Evolutionary conservation across 352 stramenopile genomes (phyloP).

Genomic region (Elongisporangium undulatum): DNA sequence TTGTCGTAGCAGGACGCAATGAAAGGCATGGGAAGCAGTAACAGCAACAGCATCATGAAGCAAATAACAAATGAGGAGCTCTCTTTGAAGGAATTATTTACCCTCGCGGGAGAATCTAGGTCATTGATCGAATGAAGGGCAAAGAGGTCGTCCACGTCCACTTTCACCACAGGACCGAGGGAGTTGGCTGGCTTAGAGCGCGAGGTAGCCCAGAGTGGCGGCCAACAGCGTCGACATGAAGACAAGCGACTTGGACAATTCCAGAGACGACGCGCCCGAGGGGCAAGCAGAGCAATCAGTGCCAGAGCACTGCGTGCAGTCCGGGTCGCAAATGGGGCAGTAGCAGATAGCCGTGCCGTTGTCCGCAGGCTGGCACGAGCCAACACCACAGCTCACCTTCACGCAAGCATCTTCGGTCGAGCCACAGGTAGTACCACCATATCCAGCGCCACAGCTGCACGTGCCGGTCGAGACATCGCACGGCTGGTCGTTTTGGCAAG

Average conservation of each 20-base stretch:
- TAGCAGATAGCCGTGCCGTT: slow-evolving; percentile 45
- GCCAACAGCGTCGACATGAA: slow-evolving; percentile 28
- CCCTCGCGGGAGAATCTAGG: not conserved
- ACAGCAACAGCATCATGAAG: not conserved
- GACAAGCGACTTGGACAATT: slow-evolving; percentile 33
- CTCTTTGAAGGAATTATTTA: not conserved
- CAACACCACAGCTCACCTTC: slow-evolving; percentile 35
- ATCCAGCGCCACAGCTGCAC: slow-evolving; percentile 45
- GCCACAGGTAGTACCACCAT: slow-evolving; percentile 42
- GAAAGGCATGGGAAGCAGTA: not conserved
- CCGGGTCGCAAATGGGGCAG: slow-evolving; percentile 31
- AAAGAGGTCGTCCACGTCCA: not conserved
- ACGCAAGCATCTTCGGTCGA: slow-evolving; percentile 44
- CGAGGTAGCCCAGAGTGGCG: slow-evolving; percentile 30
- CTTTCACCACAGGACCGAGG: not conserved
- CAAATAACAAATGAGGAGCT: not conserved
- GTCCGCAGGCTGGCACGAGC: slow-evolving; percentile 32
- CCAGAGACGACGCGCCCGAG: slow-evolving; percentile 12
- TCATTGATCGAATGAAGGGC: not conserved
- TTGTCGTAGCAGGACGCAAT: not conserved
- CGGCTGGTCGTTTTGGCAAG: slow-evolving; percentile 46
- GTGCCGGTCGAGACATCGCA: slow-evolving; percentile 51
- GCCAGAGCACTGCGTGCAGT: slow-evolving; percentile 27
- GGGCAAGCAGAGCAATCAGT: slow-evolving; percentile 38
- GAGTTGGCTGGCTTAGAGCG: slow-evolving; percentile 15